A percentile compares a stretch with the other conserved stretches of the same genome.
These are phyloP conservation scores for Claviceps africana DNA, from an alignment of 2,329 filamentous ascomycete species.

Conservation along the genomic window DNA sequence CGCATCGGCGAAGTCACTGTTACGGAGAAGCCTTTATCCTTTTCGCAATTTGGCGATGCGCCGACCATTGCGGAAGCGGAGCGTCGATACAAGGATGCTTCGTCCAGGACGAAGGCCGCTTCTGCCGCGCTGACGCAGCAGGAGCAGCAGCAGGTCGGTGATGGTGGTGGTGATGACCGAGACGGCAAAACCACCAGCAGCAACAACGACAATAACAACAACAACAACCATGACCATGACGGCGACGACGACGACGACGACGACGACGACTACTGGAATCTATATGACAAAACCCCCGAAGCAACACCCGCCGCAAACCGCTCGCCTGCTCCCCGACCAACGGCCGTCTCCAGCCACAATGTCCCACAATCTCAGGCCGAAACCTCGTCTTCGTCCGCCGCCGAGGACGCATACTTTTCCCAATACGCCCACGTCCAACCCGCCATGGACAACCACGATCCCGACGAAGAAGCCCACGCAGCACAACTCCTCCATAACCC, in stretches of 20 bases:
- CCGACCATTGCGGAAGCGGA: slow-evolving; percentile 47
- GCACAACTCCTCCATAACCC: slow-evolving; percentile 20
- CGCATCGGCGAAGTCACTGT: slow-evolving; percentile 55
- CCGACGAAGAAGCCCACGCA: slow-evolving; percentile 46
- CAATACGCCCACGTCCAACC: slow-evolving; percentile 68
- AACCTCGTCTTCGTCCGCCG: slow-evolving; percentile 4
- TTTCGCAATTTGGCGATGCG: slow-evolving; percentile 36
- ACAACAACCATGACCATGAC: slow-evolving; percentile 28
- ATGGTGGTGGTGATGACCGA: neutral
- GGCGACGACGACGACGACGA: slow-evolving; percentile 5
- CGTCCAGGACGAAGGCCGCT: slow-evolving; percentile 6
- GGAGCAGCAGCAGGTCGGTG: neutral
- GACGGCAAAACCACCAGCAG: neutral
- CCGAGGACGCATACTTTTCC: slow-evolving; percentile 60
- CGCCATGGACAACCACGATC: slow-evolving; percentile 67
- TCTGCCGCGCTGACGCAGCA: slow-evolving; percentile 2
- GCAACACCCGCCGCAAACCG: slow-evolving; percentile 47
- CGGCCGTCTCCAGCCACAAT: slow-evolving; percentile 5
- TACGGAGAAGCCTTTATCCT: slow-evolving; percentile 42
- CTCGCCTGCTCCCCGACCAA: slow-evolving; percentile 43
- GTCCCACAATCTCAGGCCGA: neutral
- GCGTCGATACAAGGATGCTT: slow-evolving; percentile 27
- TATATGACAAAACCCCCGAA: slow-evolving; percentile 58
- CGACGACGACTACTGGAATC: slow-evolving; percentile 61
- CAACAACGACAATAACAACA: slow-evolving; percentile 18